Evolutionary conservation across 257 asterid genomes (phyloP).

Genomic region (Ehretia macrophylla): DNA sequence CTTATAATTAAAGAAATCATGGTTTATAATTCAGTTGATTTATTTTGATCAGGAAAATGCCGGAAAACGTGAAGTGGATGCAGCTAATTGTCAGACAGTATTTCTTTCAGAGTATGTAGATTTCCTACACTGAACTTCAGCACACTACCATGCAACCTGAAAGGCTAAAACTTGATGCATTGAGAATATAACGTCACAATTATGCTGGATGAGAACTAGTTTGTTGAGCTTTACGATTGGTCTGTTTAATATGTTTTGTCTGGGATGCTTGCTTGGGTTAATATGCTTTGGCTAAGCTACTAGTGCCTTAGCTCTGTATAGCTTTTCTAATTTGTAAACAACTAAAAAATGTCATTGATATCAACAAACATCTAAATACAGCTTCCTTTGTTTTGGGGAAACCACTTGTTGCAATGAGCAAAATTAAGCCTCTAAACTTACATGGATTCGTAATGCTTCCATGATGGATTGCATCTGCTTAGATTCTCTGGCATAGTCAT

Average conservation of each 20-base stretch:
- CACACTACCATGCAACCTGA: not conserved
- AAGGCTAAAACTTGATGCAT: not conserved
- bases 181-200: not conserved
- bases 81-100: slow-evolving; percentile 81
- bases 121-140: not conserved
- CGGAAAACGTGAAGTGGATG: slow-evolving; percentile 84
- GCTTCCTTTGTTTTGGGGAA: too few species aligned
- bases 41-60: slow-evolving; percentile 47
- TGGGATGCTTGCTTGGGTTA: not conserved
- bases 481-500: too few species aligned
- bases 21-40: not conserved
- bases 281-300: not conserved
- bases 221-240: too few species aligned
- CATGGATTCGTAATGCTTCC: too few species aligned
- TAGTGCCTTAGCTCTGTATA: too few species aligned
- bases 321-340: too few species aligned
- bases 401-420: too few species aligned
- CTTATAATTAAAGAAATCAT: not conserved
- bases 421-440: too few species aligned
- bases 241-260: too few species aligned
- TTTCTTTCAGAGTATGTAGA: slow-evolving; percentile 81
- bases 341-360: too few species aligned
- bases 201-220: not conserved
- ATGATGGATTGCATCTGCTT: too few species aligned
- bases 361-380: too few species aligned